phyloP scores from a whole-genome alignment of 2,329 filamentous ascomycete species.

The Clonostachys solani region DNA sequence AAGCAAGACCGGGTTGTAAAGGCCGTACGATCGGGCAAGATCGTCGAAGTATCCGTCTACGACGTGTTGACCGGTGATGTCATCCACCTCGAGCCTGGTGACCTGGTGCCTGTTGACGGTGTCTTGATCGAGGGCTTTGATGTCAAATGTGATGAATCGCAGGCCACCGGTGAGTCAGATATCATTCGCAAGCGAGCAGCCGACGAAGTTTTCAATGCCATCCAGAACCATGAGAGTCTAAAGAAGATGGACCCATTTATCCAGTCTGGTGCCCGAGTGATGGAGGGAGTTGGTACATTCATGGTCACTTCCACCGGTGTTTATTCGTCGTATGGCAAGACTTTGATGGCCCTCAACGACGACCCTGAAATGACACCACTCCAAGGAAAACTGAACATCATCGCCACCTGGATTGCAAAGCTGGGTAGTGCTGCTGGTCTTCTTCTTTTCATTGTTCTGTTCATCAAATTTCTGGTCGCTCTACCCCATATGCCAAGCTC shows the following conservation, averaged over 20 bases:
- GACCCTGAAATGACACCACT: constrained; percentile 72
- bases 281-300: constrained; percentile 73
- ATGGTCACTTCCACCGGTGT: constrained; percentile 70
- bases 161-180: constrained; percentile 76
- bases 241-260: constrained; percentile 81
- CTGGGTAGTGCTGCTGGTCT: constrained; percentile 73
- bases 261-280: constrained; percentile 76
- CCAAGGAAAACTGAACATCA: constrained; percentile 70
- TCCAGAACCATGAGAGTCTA: constrained; percentile 60
- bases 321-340: constrained; percentile 72
- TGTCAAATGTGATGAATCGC: constrained; percentile 74
- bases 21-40: constrained; percentile 66
- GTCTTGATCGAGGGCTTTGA: constrained; percentile 70
- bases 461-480: constrained; percentile 78
- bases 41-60: constrained; percentile 64
- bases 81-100: constrained; percentile 68
- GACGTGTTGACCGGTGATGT: constrained; percentile 69
- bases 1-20: constrained; percentile 74
- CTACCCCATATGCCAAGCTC: constrained; percentile 46
- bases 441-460: constrained; percentile 76
- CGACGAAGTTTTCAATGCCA: constrained; percentile 66
- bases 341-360: constrained; percentile 69
- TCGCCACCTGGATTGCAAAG: constrained; percentile 76
- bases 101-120: constrained; percentile 71
- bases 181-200: constrained; percentile 64